phyloP scores from a whole-genome alignment of 2,329 filamentous ascomycete species.

The Gaeumannomyces tritici region DNA sequence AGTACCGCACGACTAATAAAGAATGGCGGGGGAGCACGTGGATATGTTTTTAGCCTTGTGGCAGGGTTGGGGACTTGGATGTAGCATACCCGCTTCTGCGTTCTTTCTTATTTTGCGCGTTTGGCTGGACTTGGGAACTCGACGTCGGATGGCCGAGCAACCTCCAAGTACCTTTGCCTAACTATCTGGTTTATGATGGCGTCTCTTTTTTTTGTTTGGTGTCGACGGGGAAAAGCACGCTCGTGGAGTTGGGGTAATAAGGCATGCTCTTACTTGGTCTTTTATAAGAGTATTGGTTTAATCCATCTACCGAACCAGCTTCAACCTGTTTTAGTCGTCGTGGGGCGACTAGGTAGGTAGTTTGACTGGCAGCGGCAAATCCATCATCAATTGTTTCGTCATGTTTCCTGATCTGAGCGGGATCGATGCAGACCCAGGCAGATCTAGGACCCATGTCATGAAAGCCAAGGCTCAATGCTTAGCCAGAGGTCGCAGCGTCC shows the following conservation, averaged over 20 bases:
- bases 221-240: background rate
- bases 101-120: background rate
- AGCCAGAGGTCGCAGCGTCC: too few species aligned
- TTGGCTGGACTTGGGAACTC: background rate
- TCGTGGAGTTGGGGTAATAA: background rate
- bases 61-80: background rate
- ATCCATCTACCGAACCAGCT: background rate
- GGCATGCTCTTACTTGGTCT: background rate
- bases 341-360: background rate
- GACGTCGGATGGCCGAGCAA: background rate
- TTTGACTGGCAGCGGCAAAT: background rate
- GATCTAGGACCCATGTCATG: background rate
- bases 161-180: too few species aligned
- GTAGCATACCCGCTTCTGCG: background rate
- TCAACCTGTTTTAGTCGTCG: background rate
- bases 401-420: background rate
- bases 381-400: background rate
- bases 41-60: background rate
- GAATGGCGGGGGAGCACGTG: background rate
- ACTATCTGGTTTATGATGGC: background rate
- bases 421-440: too few species aligned
- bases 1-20: background rate
- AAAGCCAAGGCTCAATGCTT: background rate
- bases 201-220: too few species aligned
- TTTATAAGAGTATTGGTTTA: background rate